phyloP scores from a whole-genome alignment of 768 basidiomycete genomes.

The Floccularia luteovirens region DNA sequence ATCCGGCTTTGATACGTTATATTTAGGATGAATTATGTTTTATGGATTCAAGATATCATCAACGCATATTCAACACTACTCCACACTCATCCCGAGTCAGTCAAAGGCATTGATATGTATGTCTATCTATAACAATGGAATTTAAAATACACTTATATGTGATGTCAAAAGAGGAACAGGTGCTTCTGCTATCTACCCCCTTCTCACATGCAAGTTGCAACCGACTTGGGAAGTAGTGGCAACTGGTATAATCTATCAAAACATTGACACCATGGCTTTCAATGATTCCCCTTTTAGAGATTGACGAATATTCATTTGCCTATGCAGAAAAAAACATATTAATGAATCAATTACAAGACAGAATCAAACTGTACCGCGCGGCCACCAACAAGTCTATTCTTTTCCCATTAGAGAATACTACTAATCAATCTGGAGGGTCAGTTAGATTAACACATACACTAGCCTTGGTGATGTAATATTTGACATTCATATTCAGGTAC shows the following conservation, averaged over 20 bases:
- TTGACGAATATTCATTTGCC: conserved; percentile 55
- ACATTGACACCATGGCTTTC: neutral
- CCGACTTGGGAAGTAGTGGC: conserved; percentile 53
- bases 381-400: conserved; percentile 36
- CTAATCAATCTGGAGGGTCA: conserved; percentile 2
- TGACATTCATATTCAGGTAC: conserved; percentile 30
- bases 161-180: conserved; percentile 69
- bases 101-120: conserved; percentile 70
- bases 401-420: conserved; percentile 21
- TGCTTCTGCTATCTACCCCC: conserved; percentile 82
- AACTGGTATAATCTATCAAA: conserved; percentile 42
- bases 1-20: no score
- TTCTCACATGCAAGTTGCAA: conserved; percentile 55
- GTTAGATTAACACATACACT: neutral
- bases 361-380: conserved; percentile 40
- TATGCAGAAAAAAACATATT: conserved; percentile 52
- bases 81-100: conserved; percentile 5
- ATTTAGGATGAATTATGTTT: conserved; percentile 86
- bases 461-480: no score
- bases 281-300: conserved; percentile 35
- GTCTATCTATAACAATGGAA: no score
- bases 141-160: neutral
- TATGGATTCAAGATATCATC: conserved; percentile 76
- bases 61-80: conserved; percentile 16
- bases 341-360: conserved; percentile 43